phyloP scores from a whole-genome alignment of 176 grass and related monocot species.

The Oryza australiensis region DNA sequence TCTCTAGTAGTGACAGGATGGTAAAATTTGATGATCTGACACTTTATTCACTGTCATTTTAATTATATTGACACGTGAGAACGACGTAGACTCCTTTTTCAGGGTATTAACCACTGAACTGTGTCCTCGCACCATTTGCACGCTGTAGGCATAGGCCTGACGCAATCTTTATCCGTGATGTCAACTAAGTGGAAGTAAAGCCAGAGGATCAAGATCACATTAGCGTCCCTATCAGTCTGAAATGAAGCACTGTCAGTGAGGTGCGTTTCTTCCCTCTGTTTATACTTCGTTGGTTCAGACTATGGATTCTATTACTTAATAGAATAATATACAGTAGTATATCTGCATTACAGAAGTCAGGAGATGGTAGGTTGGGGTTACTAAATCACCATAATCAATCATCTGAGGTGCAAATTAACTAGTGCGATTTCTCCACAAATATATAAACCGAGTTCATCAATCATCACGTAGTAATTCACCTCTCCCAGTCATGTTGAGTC shows the following conservation, averaged over 20 bases:
- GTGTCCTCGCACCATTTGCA: not conserved
- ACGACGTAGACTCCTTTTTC: no score
- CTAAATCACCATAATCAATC: not conserved
- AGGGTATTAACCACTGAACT: no score
- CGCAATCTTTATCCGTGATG: slow-evolving; percentile 40
- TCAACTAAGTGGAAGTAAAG: slow-evolving; percentile 66
- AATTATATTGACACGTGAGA: no score
- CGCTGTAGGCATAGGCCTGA: slow-evolving; percentile 50
- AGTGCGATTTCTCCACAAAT: not conserved
- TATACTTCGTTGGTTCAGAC: not conserved
- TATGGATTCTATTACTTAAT: not conserved
- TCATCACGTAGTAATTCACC: not conserved
- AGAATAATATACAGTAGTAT: not conserved
- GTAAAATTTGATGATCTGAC: no score
- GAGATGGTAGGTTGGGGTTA: not conserved
- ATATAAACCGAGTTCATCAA: not conserved
- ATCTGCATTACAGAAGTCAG: not conserved
- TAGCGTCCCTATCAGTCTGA: not conserved
- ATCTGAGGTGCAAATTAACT: not conserved
- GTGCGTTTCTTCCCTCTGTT: not conserved
- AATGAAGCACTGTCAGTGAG: not conserved
- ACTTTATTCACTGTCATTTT: no score
- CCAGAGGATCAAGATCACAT: slow-evolving; percentile 40
- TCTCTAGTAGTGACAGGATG: no score
- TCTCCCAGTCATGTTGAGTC: slow-evolving; percentile 18